phyloP scores from a whole-genome alignment of 1,139 yeast genomes.

The Hyphopichia buzzinii region DNA sequence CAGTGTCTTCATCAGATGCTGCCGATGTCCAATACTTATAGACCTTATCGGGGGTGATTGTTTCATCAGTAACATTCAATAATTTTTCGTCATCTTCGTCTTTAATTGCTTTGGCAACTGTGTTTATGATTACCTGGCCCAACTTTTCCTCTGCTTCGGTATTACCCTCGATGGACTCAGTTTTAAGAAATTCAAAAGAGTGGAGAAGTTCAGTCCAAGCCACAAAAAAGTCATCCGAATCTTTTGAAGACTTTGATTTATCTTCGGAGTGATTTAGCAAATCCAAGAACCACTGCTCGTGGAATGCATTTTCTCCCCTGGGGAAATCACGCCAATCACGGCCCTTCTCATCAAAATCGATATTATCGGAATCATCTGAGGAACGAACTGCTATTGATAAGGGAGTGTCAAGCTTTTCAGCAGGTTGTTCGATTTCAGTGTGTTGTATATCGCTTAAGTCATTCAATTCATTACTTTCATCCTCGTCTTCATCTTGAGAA shows the following conservation, averaged over 20 bases:
- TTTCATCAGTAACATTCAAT: slow-evolving; percentile 11
- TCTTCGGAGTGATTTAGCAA: slow-evolving; percentile 15
- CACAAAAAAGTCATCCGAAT: slow-evolving; percentile 28
- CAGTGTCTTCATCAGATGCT: slow-evolving; percentile 27
- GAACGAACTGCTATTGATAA: slow-evolving; percentile 36
- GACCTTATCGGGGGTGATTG: slow-evolving; percentile 49
- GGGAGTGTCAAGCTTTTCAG: slow-evolving; percentile 3
- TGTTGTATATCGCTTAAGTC: slow-evolving; percentile 3
- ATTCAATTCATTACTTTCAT: slow-evolving; percentile 2
- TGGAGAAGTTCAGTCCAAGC: slow-evolving; percentile 30
- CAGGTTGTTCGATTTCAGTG: too few species aligned
- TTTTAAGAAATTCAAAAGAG: slow-evolving; percentile 27
- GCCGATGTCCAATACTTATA: slow-evolving; percentile 43
- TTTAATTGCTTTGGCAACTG: slow-evolving; percentile 53
- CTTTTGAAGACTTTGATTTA: too few species aligned
- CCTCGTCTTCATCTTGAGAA: slow-evolving; percentile 20
- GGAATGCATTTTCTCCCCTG: slow-evolving; percentile 47
- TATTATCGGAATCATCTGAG: slow-evolving; percentile 15
- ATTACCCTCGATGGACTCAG: slow-evolving; percentile 26
- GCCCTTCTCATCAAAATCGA: slow-evolving; percentile 57
- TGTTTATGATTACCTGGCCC: slow-evolving; percentile 42
- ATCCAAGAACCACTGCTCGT: slow-evolving; percentile 18
- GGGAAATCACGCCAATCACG: slow-evolving; percentile 72
- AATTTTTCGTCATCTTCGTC: slow-evolving; percentile 16
- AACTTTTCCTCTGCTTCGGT: slow-evolving; percentile 23